phyloP scores from a whole-genome alignment of 352 stramenopile species.

The Saprolegnia diclina region DNA sequence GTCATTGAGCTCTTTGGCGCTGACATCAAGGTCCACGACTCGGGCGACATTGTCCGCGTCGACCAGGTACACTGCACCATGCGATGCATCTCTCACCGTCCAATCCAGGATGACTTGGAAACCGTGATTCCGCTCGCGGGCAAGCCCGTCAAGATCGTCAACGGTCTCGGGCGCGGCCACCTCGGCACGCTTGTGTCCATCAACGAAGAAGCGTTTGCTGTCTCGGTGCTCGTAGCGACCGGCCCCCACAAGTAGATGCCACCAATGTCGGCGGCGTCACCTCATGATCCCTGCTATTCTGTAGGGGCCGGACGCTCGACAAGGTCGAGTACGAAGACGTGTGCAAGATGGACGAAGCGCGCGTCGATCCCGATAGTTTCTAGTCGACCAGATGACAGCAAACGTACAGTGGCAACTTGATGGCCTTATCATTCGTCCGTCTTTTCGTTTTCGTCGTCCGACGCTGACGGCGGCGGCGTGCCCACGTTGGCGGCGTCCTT shows the following conservation, averaged over 20 bases:
- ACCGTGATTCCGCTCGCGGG: conserved; percentile 81
- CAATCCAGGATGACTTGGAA: conserved; percentile 76
- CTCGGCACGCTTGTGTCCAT: conserved; percentile 69
- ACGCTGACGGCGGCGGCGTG: not conserved
- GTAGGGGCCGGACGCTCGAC: conserved; percentile 56
- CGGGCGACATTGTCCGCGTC: conserved; percentile 68
- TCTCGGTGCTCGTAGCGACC: conserved; percentile 54
- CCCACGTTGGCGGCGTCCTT: not conserved
- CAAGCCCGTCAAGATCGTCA: conserved; percentile 68
- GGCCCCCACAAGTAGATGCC: conserved; percentile 45
- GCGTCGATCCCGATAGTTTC: not conserved
- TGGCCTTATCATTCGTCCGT: not conserved
- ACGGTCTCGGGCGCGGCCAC: conserved; percentile 50
- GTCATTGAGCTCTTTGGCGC: conserved; percentile 81
- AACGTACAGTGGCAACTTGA: not conserved
- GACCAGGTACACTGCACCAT: conserved; percentile 34
- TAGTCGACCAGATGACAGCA: not conserved
- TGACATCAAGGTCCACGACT: conserved; percentile 76
- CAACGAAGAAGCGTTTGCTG: conserved; percentile 57
- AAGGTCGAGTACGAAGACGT: conserved; percentile 83
- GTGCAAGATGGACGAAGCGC: conserved; percentile 52
- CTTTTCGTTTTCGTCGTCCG: not conserved
- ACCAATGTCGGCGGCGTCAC: not conserved
- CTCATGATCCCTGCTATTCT: not conserved
- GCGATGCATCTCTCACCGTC: not conserved